Evolutionary conservation across 345 rosid genomes (phyloP), one percentile per base, ranked within the genome.

Genomic region (Camelina neglecta): DNA sequence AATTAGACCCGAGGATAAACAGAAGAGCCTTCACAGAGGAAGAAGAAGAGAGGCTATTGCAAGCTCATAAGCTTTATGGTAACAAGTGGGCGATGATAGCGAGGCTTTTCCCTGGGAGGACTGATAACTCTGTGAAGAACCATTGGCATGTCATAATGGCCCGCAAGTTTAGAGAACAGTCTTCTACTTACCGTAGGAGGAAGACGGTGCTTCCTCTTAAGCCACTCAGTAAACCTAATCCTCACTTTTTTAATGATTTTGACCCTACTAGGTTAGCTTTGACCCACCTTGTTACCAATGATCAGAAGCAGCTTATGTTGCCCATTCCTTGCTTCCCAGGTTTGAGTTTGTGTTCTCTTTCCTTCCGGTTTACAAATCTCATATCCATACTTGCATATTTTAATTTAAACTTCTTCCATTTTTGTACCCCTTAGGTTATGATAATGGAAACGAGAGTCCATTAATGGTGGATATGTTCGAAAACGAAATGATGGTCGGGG

Each of bases 1-100:
- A 80, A 54, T 60, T 80, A 55, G 77, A 80, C 26, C 83, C 83
- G 8, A 65, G 59, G 62, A 80, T 80, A 58, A 80, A 80, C 39
- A 71, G 77, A 50, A 80, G 60, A 60, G 80, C 80, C 31, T 80
- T 80, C 59, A 75, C 58, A 0, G 80, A 80, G 45, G 83, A 80
- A 65, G 83, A 80, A 66, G 83, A 80, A 61, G 80, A 75, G 65
- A 80, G 74, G 49, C 41, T 18, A 18, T 60, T 75, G 71, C 76
- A 75, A 70, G 77, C 80, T 31, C 83, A 80, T 66, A 75, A 48
- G 59, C 73, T 80, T 48, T 71, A 80, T 42, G 83, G 83, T 26
- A 80, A 80, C 71, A 80, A 80, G 45, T 80, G 83, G 83, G 83
- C 83, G 24, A 75, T 80, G 80, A 80, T 80, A 18, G 80, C 83